These are phyloP conservation scores for Erigeron canadensis DNA, from an alignment of 129 eudicot species.

Conservation along the genomic window DNA sequence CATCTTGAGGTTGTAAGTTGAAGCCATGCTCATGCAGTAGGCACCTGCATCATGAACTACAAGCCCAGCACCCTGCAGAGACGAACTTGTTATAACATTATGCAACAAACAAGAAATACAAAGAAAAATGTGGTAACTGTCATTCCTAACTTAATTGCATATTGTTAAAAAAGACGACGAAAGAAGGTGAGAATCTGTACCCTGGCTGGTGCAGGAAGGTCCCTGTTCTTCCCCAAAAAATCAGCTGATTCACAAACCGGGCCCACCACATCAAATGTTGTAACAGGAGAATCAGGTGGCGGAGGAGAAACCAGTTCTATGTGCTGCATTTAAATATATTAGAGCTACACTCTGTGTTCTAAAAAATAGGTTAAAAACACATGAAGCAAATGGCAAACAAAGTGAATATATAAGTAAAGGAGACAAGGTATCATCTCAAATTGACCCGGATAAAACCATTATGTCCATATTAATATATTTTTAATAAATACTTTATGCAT, in stretches of 20 bases:
- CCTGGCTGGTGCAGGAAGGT: conserved; percentile 72
- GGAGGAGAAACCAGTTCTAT: conserved; percentile 84
- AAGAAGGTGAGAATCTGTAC: conserved; percentile 37
- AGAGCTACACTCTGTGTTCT: neutral
- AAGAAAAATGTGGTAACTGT: neutral
- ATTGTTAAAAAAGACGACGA: neutral
- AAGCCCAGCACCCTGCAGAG: conserved; percentile 75
- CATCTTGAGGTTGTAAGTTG: conserved; percentile 95
- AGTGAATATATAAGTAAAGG: too few species aligned
- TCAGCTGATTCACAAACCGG: conserved; percentile 89
- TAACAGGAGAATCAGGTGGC: conserved; percentile 58
- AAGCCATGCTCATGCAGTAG: conserved; percentile 99
- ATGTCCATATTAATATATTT: too few species aligned
- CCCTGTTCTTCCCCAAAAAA: conserved; percentile 83
- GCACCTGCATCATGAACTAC: conserved; percentile 99
- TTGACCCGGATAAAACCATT: too few species aligned
- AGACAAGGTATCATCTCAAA: too few species aligned
- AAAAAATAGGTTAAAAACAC: too few species aligned
- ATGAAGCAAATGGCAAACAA: too few species aligned
- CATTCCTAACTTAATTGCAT: neutral
- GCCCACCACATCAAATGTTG: conserved; percentile 84
- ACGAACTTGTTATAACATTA: neutral
- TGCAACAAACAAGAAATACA: neutral
- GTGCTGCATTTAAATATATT: conserved; percentile 55
- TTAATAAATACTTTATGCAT: too few species aligned